phyloP scores from a whole-genome alignment of 129 eudicot genomes.

The Lactuca sativa region DNA sequence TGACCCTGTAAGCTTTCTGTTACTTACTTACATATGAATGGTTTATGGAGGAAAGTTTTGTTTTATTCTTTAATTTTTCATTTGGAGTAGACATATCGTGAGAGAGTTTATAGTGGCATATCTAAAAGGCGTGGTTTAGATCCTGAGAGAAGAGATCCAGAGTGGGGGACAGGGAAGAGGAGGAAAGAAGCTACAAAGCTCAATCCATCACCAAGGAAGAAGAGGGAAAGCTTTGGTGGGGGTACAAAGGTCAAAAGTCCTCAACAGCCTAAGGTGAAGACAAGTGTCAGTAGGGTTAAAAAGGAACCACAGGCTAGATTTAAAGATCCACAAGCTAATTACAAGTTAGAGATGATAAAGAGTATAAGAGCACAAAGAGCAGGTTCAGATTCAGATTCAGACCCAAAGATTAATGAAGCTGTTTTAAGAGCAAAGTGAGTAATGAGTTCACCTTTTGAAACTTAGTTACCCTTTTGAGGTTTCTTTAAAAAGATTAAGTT shows the following conservation, averaged over 20 bases:
- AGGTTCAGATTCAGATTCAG: conserved; percentile 56
- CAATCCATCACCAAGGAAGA: conserved; percentile 29
- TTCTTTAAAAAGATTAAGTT: conserved; percentile 1
- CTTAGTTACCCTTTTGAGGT: background rate
- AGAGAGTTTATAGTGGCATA: conserved; percentile 62
- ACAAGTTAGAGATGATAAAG: conserved; percentile 90
- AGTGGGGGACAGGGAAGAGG: conserved; percentile 35
- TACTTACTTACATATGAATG: background rate
- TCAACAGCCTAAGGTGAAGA: conserved; percentile 37
- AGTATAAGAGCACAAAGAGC: conserved; percentile 83
- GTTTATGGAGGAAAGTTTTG: conserved; percentile 13
- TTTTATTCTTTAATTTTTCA: background rate
- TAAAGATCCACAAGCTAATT: conserved; percentile 78
- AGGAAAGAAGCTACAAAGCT: conserved; percentile 44
- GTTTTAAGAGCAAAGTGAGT: conserved; percentile 86
- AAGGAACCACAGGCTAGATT: conserved; percentile 67
- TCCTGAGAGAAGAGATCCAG: conserved; percentile 47
- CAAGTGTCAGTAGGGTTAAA: conserved; percentile 33
- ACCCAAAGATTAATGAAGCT: conserved; percentile 63
- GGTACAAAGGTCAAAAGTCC: conserved; percentile 26
- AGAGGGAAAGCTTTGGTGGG: conserved; percentile 15
- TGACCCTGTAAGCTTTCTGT: conserved; percentile 78
- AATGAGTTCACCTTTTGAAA: conserved; percentile 1
- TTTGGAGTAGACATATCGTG: conserved; percentile 63
- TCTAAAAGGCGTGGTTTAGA: conserved; percentile 54